Conservation (phyloP, 2,329 filamentous ascomycete genomes). For the Allantophomopsis lycopodina region DNA sequence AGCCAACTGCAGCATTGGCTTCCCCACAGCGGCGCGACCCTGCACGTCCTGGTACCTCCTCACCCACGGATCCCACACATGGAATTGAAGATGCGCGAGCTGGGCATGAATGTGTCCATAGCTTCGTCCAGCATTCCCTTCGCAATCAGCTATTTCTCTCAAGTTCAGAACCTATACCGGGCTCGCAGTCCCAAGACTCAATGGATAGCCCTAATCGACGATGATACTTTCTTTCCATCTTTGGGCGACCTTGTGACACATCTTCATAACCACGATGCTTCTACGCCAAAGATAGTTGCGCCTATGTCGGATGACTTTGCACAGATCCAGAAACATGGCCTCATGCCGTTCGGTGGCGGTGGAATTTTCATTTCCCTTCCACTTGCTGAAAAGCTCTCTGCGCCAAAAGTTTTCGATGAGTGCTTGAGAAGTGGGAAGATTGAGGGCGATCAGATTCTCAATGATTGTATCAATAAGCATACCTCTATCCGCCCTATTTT, state of each 20-base stretch:
- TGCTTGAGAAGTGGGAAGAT: constrained; percentile 14
- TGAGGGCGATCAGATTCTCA: constrained; percentile 16
- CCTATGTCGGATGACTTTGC: constrained; percentile 17
- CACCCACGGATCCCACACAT: constrained; percentile 12
- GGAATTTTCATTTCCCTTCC: constrained; percentile 14
- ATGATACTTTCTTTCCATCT: constrained; percentile 19
- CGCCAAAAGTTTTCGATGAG: constrained; percentile 8
- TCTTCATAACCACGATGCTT: constrained; percentile 16
- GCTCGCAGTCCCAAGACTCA: constrained; percentile 22
- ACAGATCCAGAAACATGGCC: constrained; percentile 16
- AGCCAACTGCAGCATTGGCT: constrained; percentile 17
- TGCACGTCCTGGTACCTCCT: constrained; percentile 15
- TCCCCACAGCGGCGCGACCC: constrained; percentile 13
- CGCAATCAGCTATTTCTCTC: constrained; percentile 27
- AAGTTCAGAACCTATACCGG: constrained; percentile 25
- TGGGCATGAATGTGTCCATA: constrained; percentile 14
- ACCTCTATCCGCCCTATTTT: constrained; percentile 13
- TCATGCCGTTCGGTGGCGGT: constrained; percentile 18
- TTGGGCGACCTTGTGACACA: constrained; percentile 14
- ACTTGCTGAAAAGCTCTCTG: constrained; percentile 9
- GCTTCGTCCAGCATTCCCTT: constrained; percentile 12
- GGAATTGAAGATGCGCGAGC: constrained; percentile 10
- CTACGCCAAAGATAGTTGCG: constrained; percentile 13
- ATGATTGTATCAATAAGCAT: constrained; percentile 15
- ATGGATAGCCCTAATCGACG: constrained; percentile 16